Conservation (phyloP, 2,329 filamentous ascomycete genomes). For the Pochonia chlamydosporia region DNA sequence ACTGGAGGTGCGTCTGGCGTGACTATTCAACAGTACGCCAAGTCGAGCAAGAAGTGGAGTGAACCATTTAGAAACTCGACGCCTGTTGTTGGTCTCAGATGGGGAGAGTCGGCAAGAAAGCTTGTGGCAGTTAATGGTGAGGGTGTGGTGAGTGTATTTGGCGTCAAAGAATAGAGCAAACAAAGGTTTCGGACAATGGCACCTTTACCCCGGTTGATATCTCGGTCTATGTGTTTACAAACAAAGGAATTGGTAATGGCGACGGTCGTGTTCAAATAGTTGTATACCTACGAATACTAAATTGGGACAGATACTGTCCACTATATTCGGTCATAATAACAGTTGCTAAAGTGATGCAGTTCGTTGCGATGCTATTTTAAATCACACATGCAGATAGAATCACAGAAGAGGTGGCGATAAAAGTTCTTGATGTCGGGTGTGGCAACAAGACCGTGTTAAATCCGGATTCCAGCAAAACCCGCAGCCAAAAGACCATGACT, state of each 20-base stretch:
- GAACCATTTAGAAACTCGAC: constrained; percentile 76
- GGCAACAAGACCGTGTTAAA: too few species aligned
- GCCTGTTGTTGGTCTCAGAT: constrained; percentile 66
- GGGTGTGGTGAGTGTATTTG: constrained; percentile 68
- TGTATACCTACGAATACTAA: constrained; percentile 2
- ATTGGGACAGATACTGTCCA: not conserved
- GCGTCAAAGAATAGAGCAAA: constrained; percentile 39
- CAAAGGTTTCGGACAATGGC: not conserved
- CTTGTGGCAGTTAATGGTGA: constrained; percentile 70
- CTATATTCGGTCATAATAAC: not conserved
- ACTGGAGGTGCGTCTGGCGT: constrained; percentile 74
- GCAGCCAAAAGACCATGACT: too few species aligned
- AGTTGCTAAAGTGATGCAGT: too few species aligned
- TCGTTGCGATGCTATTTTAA: too few species aligned
- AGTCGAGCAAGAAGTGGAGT: constrained; percentile 81
- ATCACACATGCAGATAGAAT: too few species aligned
- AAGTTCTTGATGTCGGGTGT: too few species aligned
- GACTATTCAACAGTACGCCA: constrained; percentile 84
- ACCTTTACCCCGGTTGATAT: not conserved
- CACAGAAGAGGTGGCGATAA: too few species aligned
- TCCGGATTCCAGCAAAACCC: too few species aligned
- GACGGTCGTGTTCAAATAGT: not conserved
- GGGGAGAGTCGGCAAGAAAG: constrained; percentile 70
- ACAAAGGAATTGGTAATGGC: not conserved
- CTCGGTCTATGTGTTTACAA: not conserved